phyloP scores from a whole-genome alignment of 2,329 filamentous ascomycete genomes.

The Cladophialophora carrionii region DNA sequence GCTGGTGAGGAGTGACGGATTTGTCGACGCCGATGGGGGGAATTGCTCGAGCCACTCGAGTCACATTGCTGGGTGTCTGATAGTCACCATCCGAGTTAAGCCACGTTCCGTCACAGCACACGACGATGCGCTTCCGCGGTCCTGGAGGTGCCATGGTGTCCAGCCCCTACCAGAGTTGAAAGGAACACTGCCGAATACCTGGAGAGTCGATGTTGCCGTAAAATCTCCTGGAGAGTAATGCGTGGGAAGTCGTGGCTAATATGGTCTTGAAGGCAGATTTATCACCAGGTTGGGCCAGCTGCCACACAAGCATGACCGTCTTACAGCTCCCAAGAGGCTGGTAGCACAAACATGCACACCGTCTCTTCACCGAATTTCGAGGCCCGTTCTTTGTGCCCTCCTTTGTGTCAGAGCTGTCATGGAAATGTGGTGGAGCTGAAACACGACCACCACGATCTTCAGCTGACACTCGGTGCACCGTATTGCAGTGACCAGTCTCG shows the following conservation, averaged over 20 bases:
- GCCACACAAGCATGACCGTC: not conserved
- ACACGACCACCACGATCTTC: conserved; percentile 7
- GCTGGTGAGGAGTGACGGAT: conserved; percentile 25
- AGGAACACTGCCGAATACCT: not conserved
- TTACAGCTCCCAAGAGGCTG: not conserved
- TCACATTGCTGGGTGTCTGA: conserved; percentile 43
- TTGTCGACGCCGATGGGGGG: conserved; percentile 39
- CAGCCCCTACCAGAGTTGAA: not conserved
- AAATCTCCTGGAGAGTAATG: not conserved
- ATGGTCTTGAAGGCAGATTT: not conserved
- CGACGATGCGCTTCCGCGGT: conserved; percentile 41
- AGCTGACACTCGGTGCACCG: conserved; percentile 15
- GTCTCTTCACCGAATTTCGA: not conserved
- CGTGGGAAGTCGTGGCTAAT: not conserved
- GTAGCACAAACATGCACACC: conserved; percentile 1
- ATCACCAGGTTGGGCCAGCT: not conserved
- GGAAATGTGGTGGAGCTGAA: conserved; percentile 1
- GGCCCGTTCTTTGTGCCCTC: not conserved
- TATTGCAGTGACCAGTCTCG: not conserved
- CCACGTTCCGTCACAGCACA: conserved; percentile 45
- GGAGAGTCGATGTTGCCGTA: conserved; percentile 7
- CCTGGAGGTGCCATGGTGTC: conserved; percentile 19
- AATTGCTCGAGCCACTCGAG: conserved; percentile 42
- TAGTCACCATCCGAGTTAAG: conserved; percentile 41
- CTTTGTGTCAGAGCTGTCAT: not conserved